Conservation (phyloP, 1,139 yeast genomes). For the Hansenula anomala region DNA sequence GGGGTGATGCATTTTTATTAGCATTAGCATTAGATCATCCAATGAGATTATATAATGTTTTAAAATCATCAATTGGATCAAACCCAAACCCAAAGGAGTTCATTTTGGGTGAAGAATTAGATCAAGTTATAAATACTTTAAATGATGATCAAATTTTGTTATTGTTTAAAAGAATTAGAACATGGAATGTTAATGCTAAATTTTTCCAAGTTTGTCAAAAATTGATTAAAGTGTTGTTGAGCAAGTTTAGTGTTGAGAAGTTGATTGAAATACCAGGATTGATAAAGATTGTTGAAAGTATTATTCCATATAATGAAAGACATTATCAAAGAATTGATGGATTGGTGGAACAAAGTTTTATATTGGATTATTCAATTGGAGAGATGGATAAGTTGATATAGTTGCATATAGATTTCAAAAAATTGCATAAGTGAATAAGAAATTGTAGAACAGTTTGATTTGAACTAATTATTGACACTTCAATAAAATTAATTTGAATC, state of each 20-base stretch:
- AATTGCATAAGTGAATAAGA: too few relatives aligned
- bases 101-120: slow-evolving; percentile 51
- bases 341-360: slow-evolving; percentile 76
- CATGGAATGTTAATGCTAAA: slow-evolving; percentile 91
- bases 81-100: slow-evolving; percentile 43
- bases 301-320: slow-evolving; percentile 83
- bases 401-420: background rate
- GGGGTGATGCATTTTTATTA: slow-evolving; percentile 83
- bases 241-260: slow-evolving; percentile 46
- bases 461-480: too few relatives aligned
- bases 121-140: slow-evolving; percentile 55
- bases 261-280: slow-evolving; percentile 65
- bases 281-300: slow-evolving; percentile 62
- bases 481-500: too few relatives aligned
- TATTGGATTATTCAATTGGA: slow-evolving; percentile 78
- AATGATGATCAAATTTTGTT: slow-evolving; percentile 53
- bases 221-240: slow-evolving; percentile 59
- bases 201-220: slow-evolving; percentile 79
- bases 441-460: too few relatives aligned
- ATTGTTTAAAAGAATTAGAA: slow-evolving; percentile 73
- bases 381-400: slow-evolving; percentile 52
- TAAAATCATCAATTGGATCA: slow-evolving; percentile 44
- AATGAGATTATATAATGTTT: slow-evolving; percentile 70
- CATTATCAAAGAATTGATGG: slow-evolving; percentile 75
- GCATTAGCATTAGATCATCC: slow-evolving; percentile 87